Conservation (phyloP, 495 filamentous ascomycete genomes). For the Penicillium diatomitis region DNA sequence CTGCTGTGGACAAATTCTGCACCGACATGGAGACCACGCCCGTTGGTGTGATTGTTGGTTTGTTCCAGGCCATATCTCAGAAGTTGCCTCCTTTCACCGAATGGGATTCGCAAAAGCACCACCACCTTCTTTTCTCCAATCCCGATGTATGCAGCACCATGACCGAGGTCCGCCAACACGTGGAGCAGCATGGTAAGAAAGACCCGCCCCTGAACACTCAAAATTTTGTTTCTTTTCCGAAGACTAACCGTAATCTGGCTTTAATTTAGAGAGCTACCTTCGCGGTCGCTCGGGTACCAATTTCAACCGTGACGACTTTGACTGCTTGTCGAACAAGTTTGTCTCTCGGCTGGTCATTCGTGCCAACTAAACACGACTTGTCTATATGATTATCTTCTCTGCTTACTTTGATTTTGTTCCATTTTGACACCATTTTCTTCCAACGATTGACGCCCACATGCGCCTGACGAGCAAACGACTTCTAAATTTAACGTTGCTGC, state of each 20-base stretch:
- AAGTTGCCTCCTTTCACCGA: constrained; percentile 83
- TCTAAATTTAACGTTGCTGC: constrained; percentile 6
- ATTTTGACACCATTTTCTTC: constrained; percentile 9
- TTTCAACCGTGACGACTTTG: constrained; percentile 84
- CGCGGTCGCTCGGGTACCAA: constrained; percentile 49
- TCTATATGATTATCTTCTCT: too few species aligned
- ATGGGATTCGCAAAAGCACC: constrained; percentile 84
- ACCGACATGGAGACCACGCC: constrained; percentile 88
- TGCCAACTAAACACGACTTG: constrained; percentile 55
- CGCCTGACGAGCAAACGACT: constrained; percentile 36
- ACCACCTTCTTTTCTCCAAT: constrained; percentile 79
- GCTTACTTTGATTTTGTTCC: too few species aligned
- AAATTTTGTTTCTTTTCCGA: not conserved
- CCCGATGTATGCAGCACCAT: constrained; percentile 83
- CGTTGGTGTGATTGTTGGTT: constrained; percentile 85
- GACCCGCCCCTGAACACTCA: not conserved
- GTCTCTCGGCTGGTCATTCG: constrained; percentile 89
- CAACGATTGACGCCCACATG: constrained; percentile 9
- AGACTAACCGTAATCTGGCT: not conserved
- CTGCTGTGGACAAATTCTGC: constrained; percentile 84
- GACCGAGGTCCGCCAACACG: constrained; percentile 84
- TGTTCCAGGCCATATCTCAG: constrained; percentile 93
- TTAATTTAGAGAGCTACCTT: constrained; percentile 46
- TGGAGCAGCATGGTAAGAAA: constrained; percentile 75
- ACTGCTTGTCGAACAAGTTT: constrained; percentile 91